Percentiles rank a stretch among this genome's conserved stretches.
phyloP scores from a whole-genome alignment of 371 early-diverging fungal genomes.

The Chytridiales sp. region DNA sequence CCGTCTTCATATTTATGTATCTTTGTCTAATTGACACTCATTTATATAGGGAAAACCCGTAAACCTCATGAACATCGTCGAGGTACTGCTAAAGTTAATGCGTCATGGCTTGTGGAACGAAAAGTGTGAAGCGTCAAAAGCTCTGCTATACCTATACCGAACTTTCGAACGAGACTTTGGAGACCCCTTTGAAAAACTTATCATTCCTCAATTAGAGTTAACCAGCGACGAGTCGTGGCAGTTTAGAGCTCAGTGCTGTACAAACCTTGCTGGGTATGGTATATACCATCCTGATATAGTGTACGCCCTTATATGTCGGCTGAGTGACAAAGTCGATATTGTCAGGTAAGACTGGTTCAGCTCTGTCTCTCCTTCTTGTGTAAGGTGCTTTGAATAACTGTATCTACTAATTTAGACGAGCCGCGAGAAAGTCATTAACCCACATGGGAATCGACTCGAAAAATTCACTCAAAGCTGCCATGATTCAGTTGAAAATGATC shows the following conservation, averaged over 20 bases:
- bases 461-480: constrained; percentile 26
- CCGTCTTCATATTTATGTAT: too few species aligned
- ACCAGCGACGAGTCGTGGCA: constrained; percentile 37
- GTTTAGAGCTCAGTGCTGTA: constrained; percentile 38
- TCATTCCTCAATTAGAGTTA: constrained; percentile 43
- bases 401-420: not conserved
- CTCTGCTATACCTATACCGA: constrained; percentile 36
- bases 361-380: too few species aligned
- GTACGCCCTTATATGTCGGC: constrained; percentile 28
- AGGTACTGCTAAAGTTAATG: constrained; percentile 31
- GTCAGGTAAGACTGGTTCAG: too few species aligned
- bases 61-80: constrained; percentile 38
- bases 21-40: too few species aligned
- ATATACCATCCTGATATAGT: constrained; percentile 35
- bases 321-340: constrained; percentile 32
- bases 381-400: too few species aligned
- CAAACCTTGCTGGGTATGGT: constrained; percentile 38
- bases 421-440: constrained; percentile 33
- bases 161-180: constrained; percentile 40
- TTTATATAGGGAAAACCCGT: constrained; percentile 28
- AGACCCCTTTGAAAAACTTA: constrained; percentile 26
- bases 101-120: constrained; percentile 36
- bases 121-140: constrained; percentile 42
- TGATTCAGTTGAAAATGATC: constrained; percentile 35
- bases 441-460: constrained; percentile 36